Base-by-base conservation (phyloP, 305 asterid species). In the Rubia balearica region DNA sequence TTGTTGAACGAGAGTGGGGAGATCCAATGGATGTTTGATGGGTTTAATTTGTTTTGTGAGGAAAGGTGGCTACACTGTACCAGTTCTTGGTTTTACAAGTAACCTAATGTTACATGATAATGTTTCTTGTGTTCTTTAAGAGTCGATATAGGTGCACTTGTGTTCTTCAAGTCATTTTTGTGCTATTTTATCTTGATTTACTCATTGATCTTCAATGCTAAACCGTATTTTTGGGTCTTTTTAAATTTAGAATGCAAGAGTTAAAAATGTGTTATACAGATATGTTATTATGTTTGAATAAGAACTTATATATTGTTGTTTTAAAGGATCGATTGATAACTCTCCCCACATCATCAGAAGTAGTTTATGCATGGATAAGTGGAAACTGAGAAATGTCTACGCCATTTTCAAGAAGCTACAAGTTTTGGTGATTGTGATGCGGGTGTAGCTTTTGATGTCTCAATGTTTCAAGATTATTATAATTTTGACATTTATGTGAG, bases 261-360 rank as follows among this genome's bases (percentile, higher is more conserved):
- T 48, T 48, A 14, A 48, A 3, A 30, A 30, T 14, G 19, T 14
- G 6, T 48, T 14, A 48, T 14, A 48, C 1, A 48, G 8, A 14
- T 48, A 48, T 48, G 1, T 48, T 48, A 53, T 69, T 67, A 14
- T 14, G 60, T 17, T 40, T 19, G 19, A 66, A 40, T 60, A 56
- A 27, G 27, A 71, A 70, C 12, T 41, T 3, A 9, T 42, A 41
- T 62, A 68, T 24, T 73, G 2, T 69, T 55, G 64, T 42, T 64
- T 73, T 83, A 91, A 98, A 80, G 98, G 76, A 72, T 81, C 36
- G 36, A 30, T 30, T 94, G 88, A 94, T 33, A 19, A 96, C 98
- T 43, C 87, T 91, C 67, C 96, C 89, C 75, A 97, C 96, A 76
- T 87, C 99, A 82, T 89, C 96, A 2, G 97, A 91, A 66, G 99